Percentiles rank a stretch among this genome's conserved stretches.
These are phyloP conservation scores for Glonium stellatum DNA, from an alignment of 495 filamentous ascomycete species.

Conservation along the genomic window DNA sequence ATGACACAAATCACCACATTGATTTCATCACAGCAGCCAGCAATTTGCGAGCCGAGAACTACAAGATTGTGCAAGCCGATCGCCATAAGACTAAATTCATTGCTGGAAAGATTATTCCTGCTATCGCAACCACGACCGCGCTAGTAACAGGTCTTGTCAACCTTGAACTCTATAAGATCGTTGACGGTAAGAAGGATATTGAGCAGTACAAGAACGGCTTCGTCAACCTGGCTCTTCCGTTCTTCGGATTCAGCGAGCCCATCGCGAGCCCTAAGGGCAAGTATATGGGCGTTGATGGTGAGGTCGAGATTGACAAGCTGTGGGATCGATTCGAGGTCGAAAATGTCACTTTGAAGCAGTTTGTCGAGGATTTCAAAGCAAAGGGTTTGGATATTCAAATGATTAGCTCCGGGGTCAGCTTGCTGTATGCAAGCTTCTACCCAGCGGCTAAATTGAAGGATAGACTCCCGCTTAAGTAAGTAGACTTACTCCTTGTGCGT, in stretches of 20 bases:
- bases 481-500: constrained; percentile 13
- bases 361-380: constrained; percentile 70
- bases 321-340: constrained; percentile 97
- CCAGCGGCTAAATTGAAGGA: constrained; percentile 84
- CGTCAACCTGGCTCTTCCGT: constrained; percentile 90
- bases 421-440: constrained; percentile 96
- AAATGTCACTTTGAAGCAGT: constrained; percentile 75
- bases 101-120: constrained; percentile 98
- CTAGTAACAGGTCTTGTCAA: constrained; percentile 90
- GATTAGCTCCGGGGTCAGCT: constrained; percentile 91
- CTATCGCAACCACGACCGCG: constrained; percentile 95
- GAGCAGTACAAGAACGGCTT: constrained; percentile 99
- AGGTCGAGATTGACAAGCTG: constrained; percentile 85
- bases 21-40: constrained; percentile 98
- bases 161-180: constrained; percentile 91
- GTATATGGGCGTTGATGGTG: constrained; percentile 66
- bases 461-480: constrained; percentile 59
- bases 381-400: constrained; percentile 80
- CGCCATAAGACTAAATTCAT: constrained; percentile 99
- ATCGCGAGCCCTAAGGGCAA: constrained; percentile 86
- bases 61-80: constrained; percentile 87
- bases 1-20: constrained; percentile 96
- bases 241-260: constrained; percentile 97
- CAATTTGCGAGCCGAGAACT: constrained; percentile 95
- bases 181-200: constrained; percentile 89